phyloP scores from a whole-genome alignment of 2,329 filamentous ascomycete genomes.

The Ceratocystis papillata region DNA sequence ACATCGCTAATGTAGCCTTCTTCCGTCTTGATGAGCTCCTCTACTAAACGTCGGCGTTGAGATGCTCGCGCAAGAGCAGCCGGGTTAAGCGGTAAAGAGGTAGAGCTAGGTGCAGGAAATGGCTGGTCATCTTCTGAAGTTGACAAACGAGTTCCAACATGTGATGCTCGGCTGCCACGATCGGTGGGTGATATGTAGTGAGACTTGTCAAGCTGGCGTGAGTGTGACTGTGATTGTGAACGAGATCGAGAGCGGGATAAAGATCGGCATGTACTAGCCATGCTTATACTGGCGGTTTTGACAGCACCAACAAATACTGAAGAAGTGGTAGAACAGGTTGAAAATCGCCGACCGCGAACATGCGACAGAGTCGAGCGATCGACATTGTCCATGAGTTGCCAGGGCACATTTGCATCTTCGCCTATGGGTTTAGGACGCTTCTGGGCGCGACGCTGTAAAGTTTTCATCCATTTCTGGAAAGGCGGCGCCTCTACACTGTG shows the following conservation, averaged over 20 bases:
- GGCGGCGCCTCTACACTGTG: conserved; percentile 27
- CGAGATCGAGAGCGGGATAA: conserved; percentile 27
- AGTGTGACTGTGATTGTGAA: conserved; percentile 14
- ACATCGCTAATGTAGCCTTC: conserved; percentile 81
- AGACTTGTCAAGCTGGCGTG: not conserved
- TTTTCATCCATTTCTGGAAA: conserved; percentile 65
- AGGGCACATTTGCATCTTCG: conserved; percentile 31
- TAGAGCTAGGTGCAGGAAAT: conserved; percentile 31
- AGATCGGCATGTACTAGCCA: conserved; percentile 56
- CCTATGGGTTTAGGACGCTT: conserved; percentile 32
- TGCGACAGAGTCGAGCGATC: conserved; percentile 26
- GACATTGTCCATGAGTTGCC: conserved; percentile 30
- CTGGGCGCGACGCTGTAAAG: conserved; percentile 48
- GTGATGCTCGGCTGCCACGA: conserved; percentile 52
- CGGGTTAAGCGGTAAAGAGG: conserved; percentile 41
- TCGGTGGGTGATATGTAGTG: conserved; percentile 44
- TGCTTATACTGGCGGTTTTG: conserved; percentile 69
- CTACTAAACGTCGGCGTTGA: conserved; percentile 66
- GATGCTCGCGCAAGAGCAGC: conserved; percentile 59
- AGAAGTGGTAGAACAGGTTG: conserved; percentile 58
- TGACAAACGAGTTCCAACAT: conserved; percentile 38
- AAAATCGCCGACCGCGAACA: conserved; percentile 17
- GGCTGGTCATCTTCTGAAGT: conserved; percentile 51
- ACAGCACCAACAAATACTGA: conserved; percentile 69
- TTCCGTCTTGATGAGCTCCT: conserved; percentile 78